Conservation (phyloP, 2,329 filamentous ascomycete species). For the Aspergillus oerlinghausenensis region DNA sequence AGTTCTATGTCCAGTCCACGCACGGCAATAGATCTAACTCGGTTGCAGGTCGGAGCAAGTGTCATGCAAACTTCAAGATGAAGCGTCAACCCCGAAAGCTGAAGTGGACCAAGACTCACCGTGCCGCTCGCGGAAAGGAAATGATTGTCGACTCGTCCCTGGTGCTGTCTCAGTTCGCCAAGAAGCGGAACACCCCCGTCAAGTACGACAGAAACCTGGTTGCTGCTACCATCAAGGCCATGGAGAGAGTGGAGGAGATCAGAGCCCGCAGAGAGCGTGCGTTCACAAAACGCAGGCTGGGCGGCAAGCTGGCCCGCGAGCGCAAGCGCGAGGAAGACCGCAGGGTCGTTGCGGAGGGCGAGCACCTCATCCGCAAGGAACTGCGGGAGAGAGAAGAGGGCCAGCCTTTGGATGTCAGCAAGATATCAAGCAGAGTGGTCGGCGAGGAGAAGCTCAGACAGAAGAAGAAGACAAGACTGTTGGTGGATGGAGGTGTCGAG, state of each 20-base stretch:
- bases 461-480: constrained; percentile 42
- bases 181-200: constrained; percentile 87
- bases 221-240: constrained; percentile 80
- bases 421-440: constrained; percentile 33
- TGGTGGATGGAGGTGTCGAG: constrained; percentile 42
- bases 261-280: constrained; percentile 75
- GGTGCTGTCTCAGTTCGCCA: constrained; percentile 66
- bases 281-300: constrained; percentile 93
- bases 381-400: constrained; percentile 55
- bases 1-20: neutral
- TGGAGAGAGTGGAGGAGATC: constrained; percentile 87
- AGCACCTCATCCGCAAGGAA: constrained; percentile 79
- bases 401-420: constrained; percentile 29
- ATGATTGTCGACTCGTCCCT: constrained; percentile 94
- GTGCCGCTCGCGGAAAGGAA: constrained; percentile 75
- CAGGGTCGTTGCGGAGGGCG: constrained; percentile 85
- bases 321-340: constrained; percentile 72
- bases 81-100: constrained; percentile 96
- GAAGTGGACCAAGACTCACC: constrained; percentile 94
- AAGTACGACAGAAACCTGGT: constrained; percentile 95
- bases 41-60: constrained; percentile 50
- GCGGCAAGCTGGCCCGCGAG: constrained; percentile 69
- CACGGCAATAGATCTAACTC: neutral
- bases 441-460: constrained; percentile 39
- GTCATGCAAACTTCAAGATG: constrained; percentile 86